Base-by-base conservation (phyloP, 768 basidiomycete genomes). In the Piloderma croceum region DNA sequence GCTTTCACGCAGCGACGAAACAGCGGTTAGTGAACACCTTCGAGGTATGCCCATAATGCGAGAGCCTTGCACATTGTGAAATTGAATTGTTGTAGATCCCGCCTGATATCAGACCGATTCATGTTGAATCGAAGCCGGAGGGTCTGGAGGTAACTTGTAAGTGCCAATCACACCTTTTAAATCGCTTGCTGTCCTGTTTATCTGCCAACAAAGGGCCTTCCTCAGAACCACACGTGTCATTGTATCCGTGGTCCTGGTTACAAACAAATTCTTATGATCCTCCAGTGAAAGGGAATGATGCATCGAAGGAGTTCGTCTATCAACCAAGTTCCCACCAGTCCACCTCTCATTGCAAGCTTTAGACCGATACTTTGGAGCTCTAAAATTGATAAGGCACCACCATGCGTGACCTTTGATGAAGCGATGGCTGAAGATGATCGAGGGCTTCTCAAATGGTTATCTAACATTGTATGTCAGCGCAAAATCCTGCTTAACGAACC, bases 231-330 rank as follows among this genome's bases (percentile, higher is more conserved):
- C 93, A 97, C 56, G 61, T 71, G n/a, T 93, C 91, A 0, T 49
- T 83, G 36, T 97, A 89, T 53, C 90, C 93, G 0, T 90, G 90
- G 84, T 65, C 76, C 25, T 94, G 91, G 84, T 72, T 97, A 3
- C 70, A 71, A 52, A 57, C 63, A 45, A 79, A 90, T 45, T 81
- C 89, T 4, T 94, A 93, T 55, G 86, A 92, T 54, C 89, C 90
- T 7, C 69, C 74, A 3, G 53, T 71, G 29, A 49, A 54, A 40
- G 54, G 44, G 46, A 53, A 43, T 7, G 56, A 58, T 24, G 29
- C 51, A 18, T 41, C 47, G 3, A 44, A 58, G 24, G 78, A 78
- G 83, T 83, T 42, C 48, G 72, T 64, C 24, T 35, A n/a, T n/a
- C 18, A 12, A 36, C 23, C 23, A 32, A 31, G 10, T 42, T 24